Base-by-base conservation (phyloP, 2,329 filamentous ascomycete genomes). In the Talaromyces albobiverticillius region DNA sequence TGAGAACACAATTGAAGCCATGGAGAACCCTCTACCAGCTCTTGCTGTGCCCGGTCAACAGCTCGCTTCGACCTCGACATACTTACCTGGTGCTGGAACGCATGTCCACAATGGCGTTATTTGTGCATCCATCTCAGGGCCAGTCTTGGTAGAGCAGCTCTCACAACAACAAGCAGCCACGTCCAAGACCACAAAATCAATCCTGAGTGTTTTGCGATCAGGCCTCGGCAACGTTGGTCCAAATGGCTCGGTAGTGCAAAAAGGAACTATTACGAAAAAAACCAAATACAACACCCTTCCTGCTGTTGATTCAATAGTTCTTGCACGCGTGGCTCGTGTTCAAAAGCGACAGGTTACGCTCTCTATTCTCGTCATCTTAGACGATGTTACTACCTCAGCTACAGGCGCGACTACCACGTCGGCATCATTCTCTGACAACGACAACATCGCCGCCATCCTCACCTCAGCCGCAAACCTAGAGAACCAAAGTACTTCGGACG, bases 271-370 rank as follows among this genome's bases (percentile, higher is more conserved):
- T 25, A 13, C 60, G 5, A 60, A 60, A 54, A 67, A 71, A 46
- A 69, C 75, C 62, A 83, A 82, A 69, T 82, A 83, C 57, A 88
- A 90, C 69, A 83, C 91, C 50, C 80, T 96, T 7, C 94, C 94
- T 1, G 84, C 89, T 61, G 89, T 96, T 38, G 83, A 86, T 65
- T 88, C 88, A 62, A 79, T 85, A 14, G 90, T 97, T 36, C 82
- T 99, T 36, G 91, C 89, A 59, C 85, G 88, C 32, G 89, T 99
- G 38, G 90, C 90, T 32, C 87, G 93, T 46, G 87, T 96, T 54
- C 87, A 89, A 70, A 87, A 89, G 45, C 85, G 88, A 58, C 91
- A 96, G 75, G 92, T 90, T 5, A 88, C 87, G 23, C 86, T 95
- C 51, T 87, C 88, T 20, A 96, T 97, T 62, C 81, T 96, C 56